Percentiles rank a stretch among this genome's conserved stretches.
Evolutionary conservation across 805 yeast genomes (phyloP).

Genomic region (Myxozyma melibiosi): DNA sequence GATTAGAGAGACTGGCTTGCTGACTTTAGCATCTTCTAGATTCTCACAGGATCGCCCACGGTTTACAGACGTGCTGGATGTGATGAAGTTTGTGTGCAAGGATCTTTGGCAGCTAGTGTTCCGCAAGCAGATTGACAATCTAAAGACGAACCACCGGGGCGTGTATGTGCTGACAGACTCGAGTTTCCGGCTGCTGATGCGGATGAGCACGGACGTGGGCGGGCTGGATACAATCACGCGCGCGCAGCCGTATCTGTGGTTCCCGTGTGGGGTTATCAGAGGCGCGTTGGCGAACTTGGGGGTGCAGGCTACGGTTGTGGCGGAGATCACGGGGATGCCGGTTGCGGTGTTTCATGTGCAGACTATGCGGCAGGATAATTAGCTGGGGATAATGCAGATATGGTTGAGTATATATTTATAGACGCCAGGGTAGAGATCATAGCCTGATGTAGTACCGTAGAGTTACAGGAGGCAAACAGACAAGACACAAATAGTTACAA

Average conservation of each 20-base stretch:
- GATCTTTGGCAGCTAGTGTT: constrained; percentile 85
- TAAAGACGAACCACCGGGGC: constrained; percentile 88
- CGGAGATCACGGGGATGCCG: constrained; percentile 65
- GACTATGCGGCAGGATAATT: constrained; percentile 42
- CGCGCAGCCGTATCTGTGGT: constrained; percentile 58
- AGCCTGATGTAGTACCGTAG: not conserved
- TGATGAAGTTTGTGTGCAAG: constrained; percentile 89
- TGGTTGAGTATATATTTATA: not conserved
- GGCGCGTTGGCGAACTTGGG: constrained; percentile 74
- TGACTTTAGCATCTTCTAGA: not conserved
- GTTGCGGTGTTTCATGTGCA: constrained; percentile 73
- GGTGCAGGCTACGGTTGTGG: constrained; percentile 62
- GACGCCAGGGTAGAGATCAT: not conserved
- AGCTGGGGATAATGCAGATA: not conserved
- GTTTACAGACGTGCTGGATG: constrained; percentile 67
- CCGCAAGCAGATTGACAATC: constrained; percentile 86
- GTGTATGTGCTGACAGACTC: constrained; percentile 78
- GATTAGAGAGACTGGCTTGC: constrained; percentile 4
- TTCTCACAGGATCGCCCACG: constrained; percentile 48
- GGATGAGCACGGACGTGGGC: constrained; percentile 48
- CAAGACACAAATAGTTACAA: not conserved
- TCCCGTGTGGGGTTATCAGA: constrained; percentile 74
- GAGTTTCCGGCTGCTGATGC: constrained; percentile 55
- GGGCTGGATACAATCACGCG: constrained; percentile 40
- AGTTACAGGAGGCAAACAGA: not conserved